Percentiles rank a stretch among this genome's conserved stretches.
phyloP scores from a whole-genome alignment of 345 rosid species.

The Gossypium herbaceum region DNA sequence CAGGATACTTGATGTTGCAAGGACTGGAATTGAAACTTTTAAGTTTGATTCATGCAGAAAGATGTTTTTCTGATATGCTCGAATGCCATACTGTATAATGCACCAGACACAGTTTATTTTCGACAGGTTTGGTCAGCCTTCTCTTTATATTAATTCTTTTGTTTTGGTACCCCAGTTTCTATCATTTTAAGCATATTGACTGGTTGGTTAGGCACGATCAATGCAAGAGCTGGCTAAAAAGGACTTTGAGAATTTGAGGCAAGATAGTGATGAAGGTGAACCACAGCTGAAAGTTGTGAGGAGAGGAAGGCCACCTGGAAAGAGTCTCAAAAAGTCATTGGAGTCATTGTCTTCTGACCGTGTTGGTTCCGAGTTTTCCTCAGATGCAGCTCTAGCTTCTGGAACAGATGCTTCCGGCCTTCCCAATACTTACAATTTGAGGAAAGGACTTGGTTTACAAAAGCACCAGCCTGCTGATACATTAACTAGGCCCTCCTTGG shows the following conservation, averaged over 20 bases:
- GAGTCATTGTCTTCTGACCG: constrained; percentile 54
- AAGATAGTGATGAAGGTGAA: constrained; percentile 85
- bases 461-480: constrained; percentile 55
- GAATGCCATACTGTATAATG: constrained; percentile 91
- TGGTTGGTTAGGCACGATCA: constrained; percentile 64
- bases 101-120: constrained; percentile 84
- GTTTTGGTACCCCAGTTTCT: constrained; percentile 7
- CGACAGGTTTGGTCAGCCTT: constrained; percentile 62
- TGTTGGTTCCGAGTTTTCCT: constrained; percentile 54
- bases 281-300: constrained; percentile 56
- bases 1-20: constrained; percentile 13
- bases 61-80: constrained; percentile 81
- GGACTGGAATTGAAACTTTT: constrained; percentile 12
- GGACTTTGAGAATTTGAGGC: constrained; percentile 88
- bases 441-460: constrained; percentile 45
- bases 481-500: constrained; percentile 39
- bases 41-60: constrained; percentile 46
- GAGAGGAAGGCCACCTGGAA: constrained; percentile 70
- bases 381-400: constrained; percentile 58
- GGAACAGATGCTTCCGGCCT: constrained; percentile 50
- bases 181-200: constrained; percentile 16
- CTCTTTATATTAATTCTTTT: neutral
- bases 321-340: constrained; percentile 52
- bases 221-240: constrained; percentile 90
- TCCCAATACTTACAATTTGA: constrained; percentile 56